A percentile compares a stretch with the other conserved stretches of the same genome.
Evolutionary conservation across 495 filamentous ascomycete genomes (phyloP).

Genomic region (Hypoxylon lienhwacheense): DNA sequence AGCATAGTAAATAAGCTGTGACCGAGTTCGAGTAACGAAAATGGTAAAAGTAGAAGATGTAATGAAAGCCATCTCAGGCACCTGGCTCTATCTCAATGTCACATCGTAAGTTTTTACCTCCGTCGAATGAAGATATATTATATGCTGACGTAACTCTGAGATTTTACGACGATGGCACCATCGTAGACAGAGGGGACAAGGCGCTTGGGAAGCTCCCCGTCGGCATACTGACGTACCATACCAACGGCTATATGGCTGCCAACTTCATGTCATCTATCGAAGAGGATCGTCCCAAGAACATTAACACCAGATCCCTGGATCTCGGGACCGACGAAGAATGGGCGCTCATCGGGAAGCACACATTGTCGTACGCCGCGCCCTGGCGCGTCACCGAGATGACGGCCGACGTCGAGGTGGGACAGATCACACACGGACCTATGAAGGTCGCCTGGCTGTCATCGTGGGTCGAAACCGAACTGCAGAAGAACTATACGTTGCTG

Average conservation of each 20-base stretch:
- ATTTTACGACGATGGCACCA: constrained; percentile 24
- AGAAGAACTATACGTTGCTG: constrained; percentile 24
- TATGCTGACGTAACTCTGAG: constrained; percentile 9
- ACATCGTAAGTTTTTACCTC: constrained; percentile 14
- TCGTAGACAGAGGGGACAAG: constrained; percentile 1
- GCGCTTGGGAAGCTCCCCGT: constrained; percentile 8
- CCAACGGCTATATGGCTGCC: constrained; percentile 19
- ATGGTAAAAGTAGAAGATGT: constrained; percentile 27
- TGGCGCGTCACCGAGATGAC: constrained; percentile 26
- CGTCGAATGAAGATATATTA: not conserved
- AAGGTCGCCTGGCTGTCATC: constrained; percentile 22
- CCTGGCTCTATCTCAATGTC: constrained; percentile 29
- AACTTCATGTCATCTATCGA: constrained; percentile 23
- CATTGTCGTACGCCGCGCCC: constrained; percentile 21
- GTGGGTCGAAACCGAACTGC: constrained; percentile 22
- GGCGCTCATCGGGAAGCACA: constrained; percentile 30
- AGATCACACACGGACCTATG: constrained; percentile 24
- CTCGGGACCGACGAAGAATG: constrained; percentile 19
- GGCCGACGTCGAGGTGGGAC: constrained; percentile 18
- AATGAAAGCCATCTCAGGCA: constrained; percentile 25
- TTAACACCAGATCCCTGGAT: constrained; percentile 4
- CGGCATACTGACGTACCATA: constrained; percentile 22
- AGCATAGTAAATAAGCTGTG: not conserved
- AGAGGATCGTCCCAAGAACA: constrained; percentile 17
- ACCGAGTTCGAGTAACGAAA: not conserved